Conservation (phyloP, 2,329 filamentous ascomycete species). For the Graphilbum ipis-grandicollis region DNA sequence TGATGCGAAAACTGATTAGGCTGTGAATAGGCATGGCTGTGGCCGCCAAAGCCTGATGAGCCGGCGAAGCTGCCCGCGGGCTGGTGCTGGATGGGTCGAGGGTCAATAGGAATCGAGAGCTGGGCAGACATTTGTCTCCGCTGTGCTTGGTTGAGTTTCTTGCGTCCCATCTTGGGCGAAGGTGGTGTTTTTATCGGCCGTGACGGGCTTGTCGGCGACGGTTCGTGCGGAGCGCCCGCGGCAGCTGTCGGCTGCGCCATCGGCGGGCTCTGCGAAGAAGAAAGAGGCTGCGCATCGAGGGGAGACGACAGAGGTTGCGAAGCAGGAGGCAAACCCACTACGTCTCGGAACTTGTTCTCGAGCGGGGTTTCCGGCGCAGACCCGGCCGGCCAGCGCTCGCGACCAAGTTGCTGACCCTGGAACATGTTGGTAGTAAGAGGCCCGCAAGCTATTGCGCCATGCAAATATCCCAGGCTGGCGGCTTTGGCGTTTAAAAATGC, state of each 20-base stretch:
- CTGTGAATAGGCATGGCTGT: slow-evolving; percentile 8
- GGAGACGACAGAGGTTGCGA: too few species aligned
- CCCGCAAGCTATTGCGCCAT: slow-evolving; percentile 1
- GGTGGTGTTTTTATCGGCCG: slow-evolving; percentile 1
- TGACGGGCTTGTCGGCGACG: not conserved
- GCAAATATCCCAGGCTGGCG: too few species aligned
- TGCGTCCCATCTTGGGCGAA: slow-evolving; percentile 15
- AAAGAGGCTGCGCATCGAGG: not conserved
- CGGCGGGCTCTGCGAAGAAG: too few species aligned
- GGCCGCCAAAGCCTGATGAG: slow-evolving; percentile 12
- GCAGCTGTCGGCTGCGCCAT: too few species aligned
- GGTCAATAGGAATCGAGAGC: slow-evolving; percentile 36
- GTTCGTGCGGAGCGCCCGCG: too few species aligned
- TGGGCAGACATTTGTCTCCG: slow-evolving; percentile 45
- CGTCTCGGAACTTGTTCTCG: slow-evolving; percentile 10
- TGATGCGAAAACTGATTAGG: slow-evolving; percentile 2
- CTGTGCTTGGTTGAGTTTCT: slow-evolving; percentile 45
- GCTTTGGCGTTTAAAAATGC: too few species aligned
- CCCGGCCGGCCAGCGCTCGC: not conserved
- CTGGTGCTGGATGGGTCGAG: slow-evolving; percentile 15
- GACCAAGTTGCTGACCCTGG: slow-evolving; percentile 3
- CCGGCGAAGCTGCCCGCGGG: slow-evolving; percentile 15
- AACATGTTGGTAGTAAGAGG: slow-evolving; percentile 3
- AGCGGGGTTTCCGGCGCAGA: slow-evolving; percentile 5
- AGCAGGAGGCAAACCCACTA: slow-evolving; percentile 4